These are phyloP conservation scores for Globisporangium apiculatum DNA, from an alignment of 352 stramenopile species.

Conservation along the genomic window DNA sequence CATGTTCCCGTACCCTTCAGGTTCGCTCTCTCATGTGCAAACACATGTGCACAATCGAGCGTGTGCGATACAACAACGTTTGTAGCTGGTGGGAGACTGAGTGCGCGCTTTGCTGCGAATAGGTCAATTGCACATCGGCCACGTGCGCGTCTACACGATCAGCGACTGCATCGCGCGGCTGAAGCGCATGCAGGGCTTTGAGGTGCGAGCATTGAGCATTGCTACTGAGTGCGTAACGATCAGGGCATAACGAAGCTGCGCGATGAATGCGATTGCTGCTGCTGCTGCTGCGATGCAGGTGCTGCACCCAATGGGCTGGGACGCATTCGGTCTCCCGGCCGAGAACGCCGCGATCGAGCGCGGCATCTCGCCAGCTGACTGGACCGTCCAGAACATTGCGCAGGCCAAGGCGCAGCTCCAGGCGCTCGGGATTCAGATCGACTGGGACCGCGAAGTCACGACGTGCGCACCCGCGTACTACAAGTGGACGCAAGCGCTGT, in stretches of 20 bases:
- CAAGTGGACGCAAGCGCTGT: slow-evolving; percentile 99
- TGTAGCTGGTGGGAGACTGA: no score
- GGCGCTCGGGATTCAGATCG: slow-evolving; percentile 95
- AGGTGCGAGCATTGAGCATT: slow-evolving; percentile 36
- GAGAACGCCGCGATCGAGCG: slow-evolving; percentile 99
- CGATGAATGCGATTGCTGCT: not conserved
- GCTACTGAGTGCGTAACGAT: no score
- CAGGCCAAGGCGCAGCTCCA: slow-evolving; percentile 96
- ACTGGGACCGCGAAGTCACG: slow-evolving; percentile 97
- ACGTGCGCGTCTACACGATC: slow-evolving; percentile 99
- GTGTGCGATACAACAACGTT: no score
- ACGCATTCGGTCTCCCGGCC: slow-evolving; percentile 99
- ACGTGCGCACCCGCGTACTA: slow-evolving; percentile 97
- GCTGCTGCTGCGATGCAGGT: slow-evolving; percentile 37
- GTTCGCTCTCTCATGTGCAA: slow-evolving; percentile 15
- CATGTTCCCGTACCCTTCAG: slow-evolving; percentile 99
- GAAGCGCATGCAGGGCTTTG: slow-evolving; percentile 95
- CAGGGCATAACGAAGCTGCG: no score
- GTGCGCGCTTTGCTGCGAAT: not conserved
- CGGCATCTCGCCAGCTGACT: slow-evolving; percentile 93
- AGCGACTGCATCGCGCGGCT: slow-evolving; percentile 97
- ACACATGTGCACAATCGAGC: not conserved
- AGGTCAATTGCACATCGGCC: slow-evolving; percentile 96
- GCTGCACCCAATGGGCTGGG: slow-evolving; percentile 99
- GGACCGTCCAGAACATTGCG: slow-evolving; percentile 96